These are phyloP conservation scores for Boletales sp. DNA, from an alignment of 768 basidiomycete species.

Conservation along the genomic window DNA sequence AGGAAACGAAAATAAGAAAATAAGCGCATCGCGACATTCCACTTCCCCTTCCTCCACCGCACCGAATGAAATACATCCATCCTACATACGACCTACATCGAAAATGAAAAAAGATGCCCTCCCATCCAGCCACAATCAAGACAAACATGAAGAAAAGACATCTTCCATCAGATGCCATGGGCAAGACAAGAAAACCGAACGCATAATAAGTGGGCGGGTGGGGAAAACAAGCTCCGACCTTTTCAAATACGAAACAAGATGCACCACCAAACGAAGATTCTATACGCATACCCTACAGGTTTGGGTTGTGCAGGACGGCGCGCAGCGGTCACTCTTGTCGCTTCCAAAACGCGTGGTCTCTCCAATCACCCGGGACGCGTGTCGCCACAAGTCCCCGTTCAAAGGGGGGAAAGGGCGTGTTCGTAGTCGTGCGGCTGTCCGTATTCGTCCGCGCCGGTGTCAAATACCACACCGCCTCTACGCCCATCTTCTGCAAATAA, in stretches of 20 bases:
- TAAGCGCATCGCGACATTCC: too few relatives aligned
- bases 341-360: slow-evolving; percentile 58
- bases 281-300: background rate
- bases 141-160: too few relatives aligned
- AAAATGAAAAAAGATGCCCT: too few relatives aligned
- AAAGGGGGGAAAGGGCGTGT: slow-evolving; percentile 10
- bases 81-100: too few relatives aligned
- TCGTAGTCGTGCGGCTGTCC: too few relatives aligned
- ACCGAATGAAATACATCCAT: too few relatives aligned
- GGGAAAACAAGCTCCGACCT: slow-evolving; percentile 18
- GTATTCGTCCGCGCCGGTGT: slow-evolving; percentile 26
- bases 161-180: too few relatives aligned
- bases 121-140: too few relatives aligned
- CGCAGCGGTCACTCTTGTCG: background rate
- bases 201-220: slow-evolving; percentile 2
- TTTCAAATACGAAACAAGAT: slow-evolving; percentile 8
- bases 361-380: slow-evolving; percentile 52
- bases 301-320: slow-evolving; percentile 12
- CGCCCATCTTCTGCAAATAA: slow-evolving; percentile 61
- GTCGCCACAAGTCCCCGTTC: slow-evolving; percentile 37
- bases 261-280: too few relatives aligned
- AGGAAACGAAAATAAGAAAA: too few relatives aligned
- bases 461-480: slow-evolving; percentile 67
- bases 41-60: too few relatives aligned
- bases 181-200: too few relatives aligned